phyloP scores from a whole-genome alignment of 352 stramenopile genomes.

The Phytophthora rubi region DNA sequence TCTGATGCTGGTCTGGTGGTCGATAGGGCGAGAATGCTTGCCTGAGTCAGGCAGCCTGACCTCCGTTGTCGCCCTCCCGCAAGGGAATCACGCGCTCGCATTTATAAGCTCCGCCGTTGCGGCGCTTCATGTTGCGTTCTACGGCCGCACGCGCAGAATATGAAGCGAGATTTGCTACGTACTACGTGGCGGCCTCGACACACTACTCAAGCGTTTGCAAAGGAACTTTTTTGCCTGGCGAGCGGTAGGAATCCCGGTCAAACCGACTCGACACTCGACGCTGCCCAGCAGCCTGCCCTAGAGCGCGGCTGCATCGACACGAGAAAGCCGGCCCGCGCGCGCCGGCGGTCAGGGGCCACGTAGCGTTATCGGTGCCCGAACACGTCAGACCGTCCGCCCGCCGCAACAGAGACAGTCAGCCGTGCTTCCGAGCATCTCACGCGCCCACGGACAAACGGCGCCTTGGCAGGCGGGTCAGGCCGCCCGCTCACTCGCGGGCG shows the following conservation, averaged over 20 bases:
- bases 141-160: neutral
- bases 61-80: too few species aligned
- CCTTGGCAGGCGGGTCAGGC: constrained; percentile 15
- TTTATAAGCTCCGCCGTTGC: too few species aligned
- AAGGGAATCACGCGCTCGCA: too few species aligned
- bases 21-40: constrained; percentile 19
- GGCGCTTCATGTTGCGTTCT: too few species aligned
- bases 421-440: constrained; percentile 22
- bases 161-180: constrained; percentile 26
- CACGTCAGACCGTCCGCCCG: constrained; percentile 4
- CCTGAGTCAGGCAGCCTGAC: too few species aligned
- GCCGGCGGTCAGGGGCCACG: constrained; percentile 24
- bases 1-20: neutral
- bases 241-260: constrained; percentile 34
- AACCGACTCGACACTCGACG: constrained; percentile 29
- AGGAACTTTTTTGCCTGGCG: constrained; percentile 16
- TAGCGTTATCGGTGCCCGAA: constrained; percentile 20
- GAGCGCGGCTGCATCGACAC: constrained; percentile 13
- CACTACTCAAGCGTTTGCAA: constrained; percentile 12
- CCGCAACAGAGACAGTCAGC: constrained; percentile 26
- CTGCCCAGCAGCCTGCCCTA: too few species aligned
- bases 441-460: constrained; percentile 1
- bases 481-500: constrained; percentile 20
- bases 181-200: neutral
- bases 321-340: constrained; percentile 9